Evolutionary conservation across 2,329 filamentous ascomycete genomes (phyloP).

Genomic region (Sphaerulina populicola): DNA sequence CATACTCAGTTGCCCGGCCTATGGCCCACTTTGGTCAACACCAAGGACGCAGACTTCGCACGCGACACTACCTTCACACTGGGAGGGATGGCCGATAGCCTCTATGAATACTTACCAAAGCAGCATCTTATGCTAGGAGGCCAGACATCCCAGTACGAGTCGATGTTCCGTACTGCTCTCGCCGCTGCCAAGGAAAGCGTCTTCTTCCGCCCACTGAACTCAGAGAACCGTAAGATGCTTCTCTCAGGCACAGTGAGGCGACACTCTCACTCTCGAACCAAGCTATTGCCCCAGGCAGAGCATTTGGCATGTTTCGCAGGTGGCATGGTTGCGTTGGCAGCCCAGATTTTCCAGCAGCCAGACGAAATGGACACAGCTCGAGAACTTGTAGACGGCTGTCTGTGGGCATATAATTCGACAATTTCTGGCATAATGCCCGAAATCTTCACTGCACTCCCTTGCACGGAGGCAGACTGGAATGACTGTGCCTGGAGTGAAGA

Average conservation of each 20-base stretch:
- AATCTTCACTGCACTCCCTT: conserved; percentile 45
- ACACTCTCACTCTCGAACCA: conserved; percentile 5
- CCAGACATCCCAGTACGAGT: conserved; percentile 35
- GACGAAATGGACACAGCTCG: conserved; percentile 50
- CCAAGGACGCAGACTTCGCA: conserved; percentile 30
- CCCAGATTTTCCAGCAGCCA: conserved; percentile 48
- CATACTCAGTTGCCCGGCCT: conserved; percentile 52
- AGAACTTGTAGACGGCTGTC: conserved; percentile 55
- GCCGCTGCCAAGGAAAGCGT: conserved; percentile 43
- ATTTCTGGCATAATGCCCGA: conserved; percentile 57
- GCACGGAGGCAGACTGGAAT: conserved; percentile 33
- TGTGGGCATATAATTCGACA: conserved; percentile 54
- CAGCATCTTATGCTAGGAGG: conserved; percentile 26
- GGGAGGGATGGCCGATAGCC: conserved; percentile 32
- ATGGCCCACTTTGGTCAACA: conserved; percentile 52
- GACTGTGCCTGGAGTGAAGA: conserved; percentile 32
- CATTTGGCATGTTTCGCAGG: conserved; percentile 60
- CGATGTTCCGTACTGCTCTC: conserved; percentile 43
- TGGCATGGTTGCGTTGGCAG: conserved; percentile 61
- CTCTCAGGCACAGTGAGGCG: conserved; percentile 18
- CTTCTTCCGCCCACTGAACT: conserved; percentile 39
- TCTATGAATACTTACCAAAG: conserved; percentile 33
- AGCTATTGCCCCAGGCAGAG: conserved; percentile 17
- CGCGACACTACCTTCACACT: conserved; percentile 30
- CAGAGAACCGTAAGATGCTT: conserved; percentile 30